Evolutionary conservation across 305 asterid species (phyloP).

Genomic region (Solanum hybrid): DNA sequence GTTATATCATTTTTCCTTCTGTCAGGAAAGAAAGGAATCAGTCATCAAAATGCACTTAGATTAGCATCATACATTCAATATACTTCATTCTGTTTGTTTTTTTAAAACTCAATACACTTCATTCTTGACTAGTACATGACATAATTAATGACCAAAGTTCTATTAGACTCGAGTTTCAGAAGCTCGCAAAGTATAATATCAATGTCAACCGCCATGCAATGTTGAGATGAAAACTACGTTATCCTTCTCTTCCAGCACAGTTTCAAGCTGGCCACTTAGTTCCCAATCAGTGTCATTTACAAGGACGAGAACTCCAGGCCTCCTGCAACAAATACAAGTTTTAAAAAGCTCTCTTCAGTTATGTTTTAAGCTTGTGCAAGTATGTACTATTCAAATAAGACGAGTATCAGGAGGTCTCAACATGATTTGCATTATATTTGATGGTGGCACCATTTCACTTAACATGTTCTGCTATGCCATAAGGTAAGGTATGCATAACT

Average conservation of each 20-base stretch:
- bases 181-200: background rate
- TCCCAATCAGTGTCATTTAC: constrained; percentile 94
- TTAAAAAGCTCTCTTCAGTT: background rate
- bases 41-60: background rate
- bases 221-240: constrained; percentile 84
- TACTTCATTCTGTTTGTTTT: background rate
- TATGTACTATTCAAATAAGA: background rate
- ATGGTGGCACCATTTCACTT: background rate
- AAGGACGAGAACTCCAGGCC: constrained; percentile 92
- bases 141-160: background rate
- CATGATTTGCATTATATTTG: background rate
- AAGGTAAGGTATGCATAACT: background rate
- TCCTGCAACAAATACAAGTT: constrained; percentile 35
- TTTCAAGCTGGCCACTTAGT: constrained; percentile 81
- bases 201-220: constrained; percentile 70
- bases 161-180: background rate
- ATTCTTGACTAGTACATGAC: background rate
- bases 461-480: background rate
- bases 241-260: constrained; percentile 72
- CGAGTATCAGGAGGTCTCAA: background rate
- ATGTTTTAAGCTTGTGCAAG: background rate
- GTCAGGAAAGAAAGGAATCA: background rate
- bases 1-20: background rate
- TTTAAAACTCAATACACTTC: background rate
- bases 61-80: background rate